phyloP scores from a whole-genome alignment of 306 rosid genomes.

The Glycine tomentella region DNA sequence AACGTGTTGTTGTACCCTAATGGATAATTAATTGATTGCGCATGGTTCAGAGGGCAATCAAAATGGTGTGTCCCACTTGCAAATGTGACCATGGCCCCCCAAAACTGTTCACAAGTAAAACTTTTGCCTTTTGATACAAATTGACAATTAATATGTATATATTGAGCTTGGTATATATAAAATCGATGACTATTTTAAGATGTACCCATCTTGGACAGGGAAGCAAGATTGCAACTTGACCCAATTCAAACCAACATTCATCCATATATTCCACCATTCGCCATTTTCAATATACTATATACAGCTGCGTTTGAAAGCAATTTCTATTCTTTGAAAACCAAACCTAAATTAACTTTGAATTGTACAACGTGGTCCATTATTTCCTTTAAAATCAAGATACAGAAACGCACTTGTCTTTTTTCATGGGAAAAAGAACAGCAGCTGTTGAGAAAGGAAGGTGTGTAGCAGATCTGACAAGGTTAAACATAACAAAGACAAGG shows the following conservation, averaged over 20 bases:
- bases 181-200: not conserved
- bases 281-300: conserved; percentile 37
- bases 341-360: not conserved
- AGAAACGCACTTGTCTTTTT: conserved; percentile 22
- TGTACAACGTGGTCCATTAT: conserved; percentile 43
- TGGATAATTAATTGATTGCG: conserved; percentile 51
- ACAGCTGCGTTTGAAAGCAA: conserved; percentile 38
- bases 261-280: conserved; percentile 12
- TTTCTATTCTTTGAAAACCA: conserved; percentile 22
- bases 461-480: conserved; percentile 41
- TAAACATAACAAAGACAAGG: conserved; percentile 30
- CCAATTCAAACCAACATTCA: conserved; percentile 37
- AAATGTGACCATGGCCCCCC: conserved; percentile 35
- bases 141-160: not conserved
- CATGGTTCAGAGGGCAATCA: conserved; percentile 52
- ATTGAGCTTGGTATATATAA: not conserved
- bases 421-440: conserved; percentile 27
- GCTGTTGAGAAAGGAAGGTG: conserved; percentile 21
- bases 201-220: not conserved
- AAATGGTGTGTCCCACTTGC: conserved; percentile 54
- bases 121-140: conserved; percentile 24
- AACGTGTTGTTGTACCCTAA: conserved; percentile 22
- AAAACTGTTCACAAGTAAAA: conserved; percentile 11
- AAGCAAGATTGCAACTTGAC: conserved; percentile 46
- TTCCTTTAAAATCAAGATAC: conserved; percentile 20